Evolutionary conservation across 2,329 filamentous ascomycete species (phyloP), one percentile per base, ranked within the genome.

Genomic region (Colletotrichum horii): DNA sequence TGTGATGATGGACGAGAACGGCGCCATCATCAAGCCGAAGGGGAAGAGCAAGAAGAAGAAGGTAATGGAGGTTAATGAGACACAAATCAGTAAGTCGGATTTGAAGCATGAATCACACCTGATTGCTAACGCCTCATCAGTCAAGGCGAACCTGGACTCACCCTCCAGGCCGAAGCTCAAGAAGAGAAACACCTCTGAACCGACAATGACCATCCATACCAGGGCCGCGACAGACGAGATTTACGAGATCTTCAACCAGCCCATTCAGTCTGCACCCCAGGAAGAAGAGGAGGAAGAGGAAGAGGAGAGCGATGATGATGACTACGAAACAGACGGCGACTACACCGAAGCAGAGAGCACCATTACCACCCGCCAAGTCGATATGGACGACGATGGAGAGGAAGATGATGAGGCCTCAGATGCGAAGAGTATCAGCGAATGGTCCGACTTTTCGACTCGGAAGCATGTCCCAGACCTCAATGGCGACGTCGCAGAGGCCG

Each of bases 191-290:
- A 78, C 84, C 3, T 87, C 90, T 67, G 96, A 98, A 84, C 95
- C 96, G n/a, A 99, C 97, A 3, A 98, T 99, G 96, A 99, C 97
- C 1, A 91, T 99, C 78, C 96, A 98, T 82, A 99, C 97, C 15
- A 95, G 92, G 80, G 96, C 97, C 78, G 97, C 97, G 6, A 98
- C 96, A 77, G 96, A 98, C 79, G 97, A 99, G 79, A 98, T 99
- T 68, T 98, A 98, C 81, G 96, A 96, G 74, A 95, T 99, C 64
- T 99, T 98, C 85, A 98, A 97, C 81, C 94, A 97, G 74, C 96
- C 97, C 3, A 84, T 96, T 24, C 85, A 86, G 71, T 77, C 83
- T 69, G 82, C 78, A 76, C 81, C 78, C 19, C 81, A 67, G 72
- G 70, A 69, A 73, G 81, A 84, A 34, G 80, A 83, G 2, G 80